Evolutionary conservation across 768 basidiomycete genomes (phyloP), one percentile per base, ranked within the genome.

Genomic region (Leucogyrophana mollusca): DNA sequence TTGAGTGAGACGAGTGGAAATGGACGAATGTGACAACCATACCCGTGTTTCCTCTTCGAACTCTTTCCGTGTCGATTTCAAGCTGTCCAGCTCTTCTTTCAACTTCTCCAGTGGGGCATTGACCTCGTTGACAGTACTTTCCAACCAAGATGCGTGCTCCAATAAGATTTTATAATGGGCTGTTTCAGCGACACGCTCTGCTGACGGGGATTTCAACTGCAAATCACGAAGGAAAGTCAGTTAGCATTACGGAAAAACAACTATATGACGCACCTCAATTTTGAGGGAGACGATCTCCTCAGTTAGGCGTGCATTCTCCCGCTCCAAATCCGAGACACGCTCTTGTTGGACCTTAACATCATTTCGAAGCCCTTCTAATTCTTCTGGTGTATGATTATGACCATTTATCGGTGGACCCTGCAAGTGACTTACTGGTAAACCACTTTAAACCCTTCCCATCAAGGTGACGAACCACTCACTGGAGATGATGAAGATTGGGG

Each of bases 381-480:
- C 75, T 49, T 58, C 65, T 69, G 64, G 34, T 73, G 56, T 34
- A 45, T 71, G 71, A 44, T 69, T 62, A 20, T 68, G 59, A 21
- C 71, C 73, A 50, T 77, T 77, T 14, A 54, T 27, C 43, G 64
- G 68, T 24, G 59, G 56, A 40, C 61, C 74, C 83, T 87, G 59
- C 85, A 73, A 66, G 50, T 9, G n/a, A 16, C 14, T 42, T 23
- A n/a, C 2, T 59, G 59, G 49, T 40, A 71, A 67, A 68, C 71
- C 61, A 65, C 64, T 65, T 65, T 69, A 69, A 68, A 72, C 73
- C 79, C 81, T 79, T 81, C 83, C 82, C 79, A 78, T n/a, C n/a
- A n/a, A 73, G 76, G 71, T 72, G 76, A 69, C 73, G 70, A 73
- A 71, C 73, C 75, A 85, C 87, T 80, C 78, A 87, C 87, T 73